Conservation (phyloP, 768 basidiomycete genomes). For the Lactarius psammicola region DNA sequence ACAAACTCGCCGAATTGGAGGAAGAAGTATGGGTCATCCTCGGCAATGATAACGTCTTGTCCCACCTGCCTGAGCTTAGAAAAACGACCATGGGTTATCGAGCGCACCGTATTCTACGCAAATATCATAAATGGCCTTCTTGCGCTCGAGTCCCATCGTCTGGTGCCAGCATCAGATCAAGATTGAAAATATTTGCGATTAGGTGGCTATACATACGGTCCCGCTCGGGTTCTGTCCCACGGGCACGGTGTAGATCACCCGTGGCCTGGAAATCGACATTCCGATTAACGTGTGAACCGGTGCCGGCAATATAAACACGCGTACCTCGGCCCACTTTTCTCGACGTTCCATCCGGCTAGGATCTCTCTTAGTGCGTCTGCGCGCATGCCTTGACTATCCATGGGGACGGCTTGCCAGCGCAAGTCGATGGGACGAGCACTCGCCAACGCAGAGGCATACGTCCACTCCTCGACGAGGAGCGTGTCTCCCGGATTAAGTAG, state of each 20-base stretch:
- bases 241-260: constrained; percentile 71
- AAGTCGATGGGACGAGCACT: constrained; percentile 42
- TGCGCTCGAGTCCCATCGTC: constrained; percentile 62
- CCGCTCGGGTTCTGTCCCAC: constrained; percentile 88
- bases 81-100: constrained; percentile 4
- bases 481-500: constrained; percentile 67
- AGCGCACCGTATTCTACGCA: constrained; percentile 72
- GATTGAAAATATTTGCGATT: not conserved
- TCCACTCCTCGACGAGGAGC: constrained; percentile 65
- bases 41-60: constrained; percentile 70
- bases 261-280: constrained; percentile 45
- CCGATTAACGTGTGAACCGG: not conserved
- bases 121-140: constrained; percentile 78
- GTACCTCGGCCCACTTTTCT: not conserved
- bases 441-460: constrained; percentile 61
- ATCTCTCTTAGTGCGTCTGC: constrained; percentile 56
- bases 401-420: constrained; percentile 52
- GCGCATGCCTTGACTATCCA: constrained; percentile 74
- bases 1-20: constrained; percentile 60
- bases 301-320: not conserved
- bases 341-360: constrained; percentile 64
- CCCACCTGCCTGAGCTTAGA: not conserved
- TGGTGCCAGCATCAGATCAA: constrained; percentile 32
- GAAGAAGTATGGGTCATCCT: constrained; percentile 85
- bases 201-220: constrained; percentile 43